Percentiles rank a stretch among this genome's conserved stretches.
These are phyloP conservation scores for Tuber aestivum DNA, from an alignment of 495 filamentous ascomycete species.

Conservation along the genomic window DNA sequence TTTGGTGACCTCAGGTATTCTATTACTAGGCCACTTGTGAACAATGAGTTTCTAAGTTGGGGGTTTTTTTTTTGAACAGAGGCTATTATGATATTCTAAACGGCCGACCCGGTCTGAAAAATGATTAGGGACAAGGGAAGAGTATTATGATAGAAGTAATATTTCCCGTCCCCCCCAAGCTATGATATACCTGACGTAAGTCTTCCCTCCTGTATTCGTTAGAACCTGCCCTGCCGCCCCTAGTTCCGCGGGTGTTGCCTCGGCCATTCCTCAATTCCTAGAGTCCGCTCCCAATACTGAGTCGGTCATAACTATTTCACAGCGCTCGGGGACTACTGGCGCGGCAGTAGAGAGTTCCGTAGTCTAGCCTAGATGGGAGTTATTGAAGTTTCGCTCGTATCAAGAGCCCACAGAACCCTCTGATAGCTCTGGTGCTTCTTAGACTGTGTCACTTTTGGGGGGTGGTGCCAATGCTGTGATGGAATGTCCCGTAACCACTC, in stretches of 20 bases:
- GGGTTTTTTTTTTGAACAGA: too few relatives aligned
- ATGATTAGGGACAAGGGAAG: neutral
- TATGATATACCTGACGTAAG: too few relatives aligned
- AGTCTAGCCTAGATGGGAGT: neutral
- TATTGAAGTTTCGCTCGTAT: neutral
- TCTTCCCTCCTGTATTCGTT: too few relatives aligned
- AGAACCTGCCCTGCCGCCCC: too few relatives aligned
- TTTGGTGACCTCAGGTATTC: neutral
- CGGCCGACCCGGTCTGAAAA: neutral
- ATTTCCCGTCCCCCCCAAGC: neutral
- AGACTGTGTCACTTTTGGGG: too few relatives aligned
- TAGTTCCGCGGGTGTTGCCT: neutral
- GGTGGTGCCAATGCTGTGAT: too few relatives aligned
- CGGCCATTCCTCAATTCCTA: neutral
- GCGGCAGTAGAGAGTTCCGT: too few relatives aligned
- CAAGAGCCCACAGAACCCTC: too few relatives aligned
- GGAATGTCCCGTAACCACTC: too few relatives aligned
- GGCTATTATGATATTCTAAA: neutral
- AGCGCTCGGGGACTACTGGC: too few relatives aligned
- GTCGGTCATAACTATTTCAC: neutral
- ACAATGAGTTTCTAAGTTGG: neutral
- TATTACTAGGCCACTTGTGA: neutral
- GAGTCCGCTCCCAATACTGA: neutral
- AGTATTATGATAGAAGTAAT: neutral
- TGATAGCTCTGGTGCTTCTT: too few relatives aligned